Base-by-base conservation (phyloP, 306 rosid genomes). In the Lablab purpureus region DNA sequence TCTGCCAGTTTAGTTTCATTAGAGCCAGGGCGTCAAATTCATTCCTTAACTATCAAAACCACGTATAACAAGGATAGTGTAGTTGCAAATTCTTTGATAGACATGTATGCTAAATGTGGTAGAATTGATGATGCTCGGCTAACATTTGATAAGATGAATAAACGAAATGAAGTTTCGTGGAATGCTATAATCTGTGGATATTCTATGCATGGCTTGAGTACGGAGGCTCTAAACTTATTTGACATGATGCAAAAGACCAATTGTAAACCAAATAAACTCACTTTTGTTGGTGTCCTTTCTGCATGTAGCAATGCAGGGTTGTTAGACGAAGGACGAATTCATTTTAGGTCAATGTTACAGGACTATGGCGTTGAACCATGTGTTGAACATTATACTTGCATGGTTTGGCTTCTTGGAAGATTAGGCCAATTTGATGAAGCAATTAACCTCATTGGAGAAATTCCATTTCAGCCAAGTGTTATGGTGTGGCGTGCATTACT, bases 381-480 rank as follows among this genome's bases (percentile, higher is more conserved):
- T 30, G 41, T 76, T 49, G 85, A 82, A 62, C 85, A 82, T 50
- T 82, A 76, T 62, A 76, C 85, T 62, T 82, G 82, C 67, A 82
- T 82, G 82, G 78, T 82, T 76, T 76, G 82, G 81, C 85, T 82
- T 76, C 78, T 82, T 32, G 85, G 82, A 82, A 82, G 85, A 69
- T 50, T 17, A 10, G 85, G 82, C 45, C 73, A 76, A 60, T 66
- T 82, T 76, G 81, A 82, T 60, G 81, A 76, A 54, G 85, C 85
- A 27, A 30, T 49, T 40, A 51, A 82, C 25, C 82, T 76, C 74
- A 60, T 82, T 76, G 78, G 17, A 49, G 81, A 82, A 76, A 82
- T 82, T 50, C 85, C 85, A 40, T 59, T 69, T 70, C 51, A 70
- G 67, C 85, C 74, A 19, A 82, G 82, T 50, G 78, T 82, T 25